Percentiles rank a stretch among this genome's conserved stretches.
Conservation (phyloP, 495 filamentous ascomycete genomes). For the Aspergillus affinis region DNA sequence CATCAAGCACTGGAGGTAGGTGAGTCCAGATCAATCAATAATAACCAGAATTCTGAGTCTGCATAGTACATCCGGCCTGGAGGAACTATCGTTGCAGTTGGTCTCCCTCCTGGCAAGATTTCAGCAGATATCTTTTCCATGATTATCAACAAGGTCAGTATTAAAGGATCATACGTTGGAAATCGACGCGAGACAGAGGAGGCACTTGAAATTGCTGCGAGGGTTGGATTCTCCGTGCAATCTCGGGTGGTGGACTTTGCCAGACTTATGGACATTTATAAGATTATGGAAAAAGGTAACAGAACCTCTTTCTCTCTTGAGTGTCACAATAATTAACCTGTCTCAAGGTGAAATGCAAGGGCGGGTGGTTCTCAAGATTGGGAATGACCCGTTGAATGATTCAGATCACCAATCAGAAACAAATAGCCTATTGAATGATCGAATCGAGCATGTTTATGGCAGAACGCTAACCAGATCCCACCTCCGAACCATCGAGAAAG, state of each 20-base stretch:
- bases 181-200: slow-evolving; percentile 14
- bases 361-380: slow-evolving; percentile 10
- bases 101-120: slow-evolving; percentile 5
- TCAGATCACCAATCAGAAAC: too few species aligned
- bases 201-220: slow-evolving; percentile 5
- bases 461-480: neutral
- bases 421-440: too few species aligned
- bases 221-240: slow-evolving; percentile 2
- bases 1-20: slow-evolving; percentile 4
- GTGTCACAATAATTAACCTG: neutral
- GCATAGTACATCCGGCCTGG: slow-evolving; percentile 11
- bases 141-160: slow-evolving; percentile 8
- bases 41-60: neutral
- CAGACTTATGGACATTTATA: slow-evolving; percentile 4
- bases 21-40: neutral
- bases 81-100: slow-evolving; percentile 13
- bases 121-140: slow-evolving; percentile 9
- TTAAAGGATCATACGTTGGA: slow-evolving; percentile 15
- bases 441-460: too few species aligned
- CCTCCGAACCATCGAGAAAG: slow-evolving; percentile 7
- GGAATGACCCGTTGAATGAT: neutral
- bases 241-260: slow-evolving; percentile 10
- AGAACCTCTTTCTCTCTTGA: neutral
- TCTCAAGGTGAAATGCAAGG: slow-evolving; percentile 8
- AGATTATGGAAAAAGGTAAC: slow-evolving; percentile 10